Evolutionary conservation across 1,139 yeast genomes (phyloP).

Genomic region (Meyerozyma guilliermondii): DNA sequence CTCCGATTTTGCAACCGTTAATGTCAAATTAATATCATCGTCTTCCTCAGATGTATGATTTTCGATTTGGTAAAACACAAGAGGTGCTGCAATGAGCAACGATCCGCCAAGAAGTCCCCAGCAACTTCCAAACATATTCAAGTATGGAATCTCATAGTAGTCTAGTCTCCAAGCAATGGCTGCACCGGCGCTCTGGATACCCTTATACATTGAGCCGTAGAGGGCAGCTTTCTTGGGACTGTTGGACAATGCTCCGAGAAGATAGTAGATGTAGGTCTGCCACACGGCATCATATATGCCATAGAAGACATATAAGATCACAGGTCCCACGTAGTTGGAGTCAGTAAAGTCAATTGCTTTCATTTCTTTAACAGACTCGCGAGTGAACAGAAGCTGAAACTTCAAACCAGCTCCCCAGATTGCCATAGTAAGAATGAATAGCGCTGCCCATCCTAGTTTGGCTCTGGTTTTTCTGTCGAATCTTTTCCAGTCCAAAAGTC

Average conservation of each 20-base stretch:
- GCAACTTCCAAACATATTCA: conserved; percentile 12
- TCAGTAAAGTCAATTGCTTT: conserved; percentile 10
- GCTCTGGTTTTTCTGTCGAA: conserved; percentile 11
- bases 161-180: conserved; percentile 15
- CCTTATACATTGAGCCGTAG: conserved; percentile 13
- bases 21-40: conserved; percentile 16
- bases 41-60: conserved; percentile 39
- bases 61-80: conserved; percentile 29
- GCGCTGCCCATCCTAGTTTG: conserved; percentile 9
- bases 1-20: not conserved
- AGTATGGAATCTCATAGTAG: conserved; percentile 9
- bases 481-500: conserved; percentile 9
- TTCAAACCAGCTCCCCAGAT: conserved; percentile 15
- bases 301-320: conserved; percentile 14
- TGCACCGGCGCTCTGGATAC: conserved; percentile 13
- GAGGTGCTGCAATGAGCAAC: conserved; percentile 29
- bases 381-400: conserved; percentile 12
- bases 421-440: conserved; percentile 9
- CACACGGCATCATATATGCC: conserved; percentile 13
- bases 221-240: conserved; percentile 15
- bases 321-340: conserved; percentile 12
- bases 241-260: conserved; percentile 14
- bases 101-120: conserved; percentile 13
- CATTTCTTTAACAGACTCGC: conserved; percentile 2
- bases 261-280: conserved; percentile 14